These are phyloP conservation scores for Tolypocladium pustulatum DNA, from an alignment of 2,329 filamentous ascomycete genomes.

Conservation along the genomic window DNA sequence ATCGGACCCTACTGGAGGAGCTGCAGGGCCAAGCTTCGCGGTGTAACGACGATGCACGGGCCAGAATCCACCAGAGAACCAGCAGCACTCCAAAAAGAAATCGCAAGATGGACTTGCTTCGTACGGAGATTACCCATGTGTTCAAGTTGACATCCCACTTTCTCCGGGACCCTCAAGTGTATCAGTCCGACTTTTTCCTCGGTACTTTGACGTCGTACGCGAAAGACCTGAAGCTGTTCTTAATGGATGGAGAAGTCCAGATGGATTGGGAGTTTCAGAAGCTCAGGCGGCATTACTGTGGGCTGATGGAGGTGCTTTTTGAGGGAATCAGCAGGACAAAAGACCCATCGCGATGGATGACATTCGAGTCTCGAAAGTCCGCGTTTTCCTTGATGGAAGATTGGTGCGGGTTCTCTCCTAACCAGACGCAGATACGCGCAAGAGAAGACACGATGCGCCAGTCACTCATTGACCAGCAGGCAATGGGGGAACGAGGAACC, in stretches of 20 bases:
- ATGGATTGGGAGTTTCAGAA: slow-evolving; percentile 92
- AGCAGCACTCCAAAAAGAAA: slow-evolving; percentile 75
- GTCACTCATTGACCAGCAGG: slow-evolving; percentile 71
- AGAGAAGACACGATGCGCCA: slow-evolving; percentile 83
- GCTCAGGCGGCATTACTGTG: slow-evolving; percentile 85
- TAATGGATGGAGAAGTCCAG: slow-evolving; percentile 91
- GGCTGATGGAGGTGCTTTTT: slow-evolving; percentile 84
- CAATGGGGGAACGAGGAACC: slow-evolving; percentile 63
- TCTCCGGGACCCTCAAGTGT: slow-evolving; percentile 65
- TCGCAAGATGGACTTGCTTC: slow-evolving; percentile 71
- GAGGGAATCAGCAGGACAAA: slow-evolving; percentile 79
- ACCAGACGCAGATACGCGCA: slow-evolving; percentile 70
- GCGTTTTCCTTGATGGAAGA: slow-evolving; percentile 97
- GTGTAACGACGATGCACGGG: slow-evolving; percentile 81
- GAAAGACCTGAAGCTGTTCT: slow-evolving; percentile 83
- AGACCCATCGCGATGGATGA: slow-evolving; percentile 88
- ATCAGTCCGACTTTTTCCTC: slow-evolving; percentile 82
- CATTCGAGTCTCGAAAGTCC: slow-evolving; percentile 91
- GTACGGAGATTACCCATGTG: slow-evolving; percentile 92
- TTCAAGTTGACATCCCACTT: slow-evolving; percentile 92
- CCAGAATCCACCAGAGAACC: slow-evolving; percentile 75
- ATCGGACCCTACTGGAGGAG: slow-evolving; percentile 80
- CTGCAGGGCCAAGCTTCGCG: slow-evolving; percentile 76
- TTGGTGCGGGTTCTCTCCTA: slow-evolving; percentile 96
- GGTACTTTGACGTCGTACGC: slow-evolving; percentile 82